phyloP scores from a whole-genome alignment of 2,329 filamentous ascomycete species.

The Achaetomium macrosporum region DNA sequence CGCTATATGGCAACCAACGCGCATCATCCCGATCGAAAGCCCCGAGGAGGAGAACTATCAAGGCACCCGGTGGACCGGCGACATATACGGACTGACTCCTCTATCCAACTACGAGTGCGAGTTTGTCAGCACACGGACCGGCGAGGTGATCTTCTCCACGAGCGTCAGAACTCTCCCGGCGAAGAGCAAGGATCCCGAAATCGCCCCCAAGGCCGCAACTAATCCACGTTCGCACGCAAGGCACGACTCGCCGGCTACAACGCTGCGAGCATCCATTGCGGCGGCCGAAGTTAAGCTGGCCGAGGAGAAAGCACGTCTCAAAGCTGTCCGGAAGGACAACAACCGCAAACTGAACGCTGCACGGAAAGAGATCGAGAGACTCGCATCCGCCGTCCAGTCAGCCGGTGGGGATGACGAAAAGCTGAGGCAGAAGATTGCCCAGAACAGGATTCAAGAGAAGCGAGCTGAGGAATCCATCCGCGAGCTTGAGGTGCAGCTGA shows the following conservation, averaged over 20 bases:
- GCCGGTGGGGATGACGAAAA: slow-evolving; percentile 71
- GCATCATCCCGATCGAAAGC: slow-evolving; percentile 51
- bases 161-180: slow-evolving; percentile 62
- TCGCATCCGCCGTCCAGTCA: slow-evolving; percentile 60
- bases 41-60: slow-evolving; percentile 31
- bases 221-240: slow-evolving; percentile 55
- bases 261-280: slow-evolving; percentile 68
- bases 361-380: slow-evolving; percentile 67
- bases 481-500: slow-evolving; percentile 52
- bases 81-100: slow-evolving; percentile 63
- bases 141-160: slow-evolving; percentile 62
- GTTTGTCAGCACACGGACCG: slow-evolving; percentile 63
- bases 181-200: slow-evolving; percentile 37
- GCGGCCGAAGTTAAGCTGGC: slow-evolving; percentile 64
- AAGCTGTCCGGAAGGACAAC: slow-evolving; percentile 68
- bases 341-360: slow-evolving; percentile 61
- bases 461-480: slow-evolving; percentile 42
- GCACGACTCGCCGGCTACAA: slow-evolving; percentile 71
- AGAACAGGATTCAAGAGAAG: slow-evolving; percentile 68
- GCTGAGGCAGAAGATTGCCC: slow-evolving; percentile 66
- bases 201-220: slow-evolving; percentile 33
- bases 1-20: slow-evolving; percentile 71
- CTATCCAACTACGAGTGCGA: slow-evolving; percentile 74
- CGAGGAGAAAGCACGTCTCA: slow-evolving; percentile 63
- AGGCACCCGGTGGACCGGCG: slow-evolving; percentile 61